Evolutionary conservation across 805 yeast genomes (phyloP).

Genomic region (Metschnikowia picachoensis): DNA sequence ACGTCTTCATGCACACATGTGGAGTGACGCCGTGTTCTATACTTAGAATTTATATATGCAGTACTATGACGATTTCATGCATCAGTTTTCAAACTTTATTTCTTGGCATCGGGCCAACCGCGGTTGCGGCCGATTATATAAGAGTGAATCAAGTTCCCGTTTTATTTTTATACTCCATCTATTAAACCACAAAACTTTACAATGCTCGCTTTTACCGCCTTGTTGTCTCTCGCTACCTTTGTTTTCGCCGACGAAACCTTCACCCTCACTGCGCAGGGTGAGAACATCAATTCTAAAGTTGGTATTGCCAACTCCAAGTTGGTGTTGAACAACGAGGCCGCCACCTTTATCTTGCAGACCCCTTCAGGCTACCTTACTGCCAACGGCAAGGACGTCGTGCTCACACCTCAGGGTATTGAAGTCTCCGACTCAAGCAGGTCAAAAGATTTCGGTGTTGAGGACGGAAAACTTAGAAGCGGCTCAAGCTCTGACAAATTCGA

Average conservation of each 20-base stretch:
- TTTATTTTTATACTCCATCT: background rate
- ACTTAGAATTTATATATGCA: too few species aligned
- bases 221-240: conserved; percentile 23
- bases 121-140: background rate
- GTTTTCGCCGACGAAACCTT: conserved; percentile 31
- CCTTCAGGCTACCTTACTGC: conserved; percentile 29
- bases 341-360: conserved; percentile 23
- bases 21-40: too few species aligned
- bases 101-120: too few species aligned
- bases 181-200: background rate
- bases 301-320: conserved; percentile 15
- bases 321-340: conserved; percentile 13
- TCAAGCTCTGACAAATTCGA: conserved; percentile 13
- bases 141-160: background rate
- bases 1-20: too few species aligned
- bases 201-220: conserved; percentile 15
- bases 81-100: too few species aligned
- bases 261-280: conserved; percentile 27
- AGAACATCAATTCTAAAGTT: conserved; percentile 20
- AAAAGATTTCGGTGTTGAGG: conserved; percentile 25
- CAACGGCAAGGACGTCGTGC: conserved; percentile 19
- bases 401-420: conserved; percentile 17
- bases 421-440: conserved; percentile 19
- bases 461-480: conserved; percentile 25
- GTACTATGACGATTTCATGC: too few species aligned